These are phyloP conservation scores for Wallacemonas collosoma DNA, from an alignment of 208 protist species.

Conservation along the genomic window DNA sequence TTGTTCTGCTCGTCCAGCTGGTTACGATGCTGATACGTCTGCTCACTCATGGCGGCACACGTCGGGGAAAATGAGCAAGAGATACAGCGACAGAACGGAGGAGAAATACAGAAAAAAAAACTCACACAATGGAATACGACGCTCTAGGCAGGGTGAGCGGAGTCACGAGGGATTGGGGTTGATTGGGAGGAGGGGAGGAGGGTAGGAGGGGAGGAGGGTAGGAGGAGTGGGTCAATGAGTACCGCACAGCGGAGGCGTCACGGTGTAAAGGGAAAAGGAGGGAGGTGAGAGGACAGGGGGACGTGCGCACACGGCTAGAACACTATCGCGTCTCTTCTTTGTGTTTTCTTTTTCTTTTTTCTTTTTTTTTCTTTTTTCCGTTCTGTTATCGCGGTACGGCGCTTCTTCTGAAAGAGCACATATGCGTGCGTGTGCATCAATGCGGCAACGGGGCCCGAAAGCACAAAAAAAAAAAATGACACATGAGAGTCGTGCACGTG, in stretches of 20 bases:
- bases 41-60: conserved; percentile 8
- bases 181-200: too few relatives aligned
- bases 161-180: too few relatives aligned
- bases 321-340: not conserved
- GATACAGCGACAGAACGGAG: not conserved
- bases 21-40: conserved; percentile 22
- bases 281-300: not conserved
- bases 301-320: too few relatives aligned
- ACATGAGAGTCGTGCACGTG: not conserved
- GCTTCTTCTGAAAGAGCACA: too few relatives aligned
- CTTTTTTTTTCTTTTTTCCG: not conserved
- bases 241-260: too few relatives aligned
- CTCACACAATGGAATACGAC: too few relatives aligned
- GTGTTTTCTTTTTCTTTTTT: conserved; percentile 15
- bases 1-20: conserved; percentile 64
- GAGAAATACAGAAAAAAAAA: not conserved
- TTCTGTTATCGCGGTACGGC: too few relatives aligned
- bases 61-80: not conserved
- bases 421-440: too few relatives aligned
- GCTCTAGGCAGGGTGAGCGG: too few relatives aligned
- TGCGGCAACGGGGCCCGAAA: too few relatives aligned
- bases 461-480: conserved; percentile 24
- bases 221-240: too few relatives aligned
- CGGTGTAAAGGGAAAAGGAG: not conserved
- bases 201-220: too few relatives aligned